Base-by-base conservation (phyloP, 352 stramenopile species). In the Pelagophyceae sp. region DNA sequence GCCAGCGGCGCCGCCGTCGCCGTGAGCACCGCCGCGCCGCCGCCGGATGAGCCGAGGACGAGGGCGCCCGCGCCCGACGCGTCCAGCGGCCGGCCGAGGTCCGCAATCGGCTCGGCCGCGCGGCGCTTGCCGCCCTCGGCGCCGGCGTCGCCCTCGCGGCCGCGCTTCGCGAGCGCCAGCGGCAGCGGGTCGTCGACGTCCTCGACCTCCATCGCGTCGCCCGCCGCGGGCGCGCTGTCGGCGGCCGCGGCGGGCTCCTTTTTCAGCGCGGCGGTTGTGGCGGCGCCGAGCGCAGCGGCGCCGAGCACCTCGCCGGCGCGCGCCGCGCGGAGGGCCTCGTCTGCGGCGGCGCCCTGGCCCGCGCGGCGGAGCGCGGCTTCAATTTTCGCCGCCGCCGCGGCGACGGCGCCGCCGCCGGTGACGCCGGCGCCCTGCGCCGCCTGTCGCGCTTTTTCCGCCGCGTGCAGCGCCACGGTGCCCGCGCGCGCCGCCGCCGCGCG, bases 361-460 rank as follows among this genome's bases (percentile, higher is more conserved):
- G 6, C 67, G 33, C 67, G 33, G 1, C 38, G 67, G 38, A 74
- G 67, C 35, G 67, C 67, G 15, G 38, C 67, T n/a, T 74, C 67
- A 1, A 74, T 15, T 23, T 33, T 27, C 17, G 19, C 33, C 35
- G 67, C 67, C 20, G 35, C 67, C 35, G 35, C 67, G 35, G 67
- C 38, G 67, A 74, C 27, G 17, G 38, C 67, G 67, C 67, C 67
- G 1, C 35, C 67, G 67, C 35, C 35, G 67, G 2, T 37, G 2
- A 0, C 67, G 33, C 20, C 17, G 23, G 45, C 45, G 11, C 11
- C 45, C 45, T 54, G 11, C 11, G 45, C 45, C 45, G 45, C 45
- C 11, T 54, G 23, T 11, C 33, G 67, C 35, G 33, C 67, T 5
- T 23, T 31, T 37, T 74, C 37, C 5, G 67, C 67, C 35, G 67